Evolutionary conservation across 768 basidiomycete species (phyloP), one percentile per base, ranked within the genome.

Genomic region (Russula earlei): DNA sequence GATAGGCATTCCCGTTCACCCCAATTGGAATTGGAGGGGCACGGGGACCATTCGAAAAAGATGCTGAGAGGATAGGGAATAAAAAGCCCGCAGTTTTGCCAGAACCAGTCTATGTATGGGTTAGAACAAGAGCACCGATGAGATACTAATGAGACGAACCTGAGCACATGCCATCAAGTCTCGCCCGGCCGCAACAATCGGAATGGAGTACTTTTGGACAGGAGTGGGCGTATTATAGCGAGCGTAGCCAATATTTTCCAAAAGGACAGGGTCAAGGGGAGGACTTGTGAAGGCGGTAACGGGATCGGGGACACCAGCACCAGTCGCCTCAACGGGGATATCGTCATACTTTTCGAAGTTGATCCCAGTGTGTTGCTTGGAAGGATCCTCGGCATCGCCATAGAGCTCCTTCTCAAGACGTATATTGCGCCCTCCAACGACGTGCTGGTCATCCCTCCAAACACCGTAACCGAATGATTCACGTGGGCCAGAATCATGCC

Each of bases 321-420:
- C 96, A 47, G 95, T 98, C 34, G 94, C 95, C 74, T 98, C 96
- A 63, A 99, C 94, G 61, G 96, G 96, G 67, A 99, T 99, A 69
- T 98, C 95, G 71, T 96, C 96, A 66, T 98, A 99, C 73, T 96
- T 96, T 75, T 99, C 96, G 68, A 99, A 99, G 75, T 99, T 99
- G 75, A 99, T 97, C 61, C 96, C 96, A 42, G 94, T 95, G 68
- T 91, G 85, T 70, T 96, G 87, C 68, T 89, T 90, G 56, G 82
- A 83, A 22, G 85, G 81, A 69, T 97, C 95, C 44, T 80, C 75
- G 38, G 79, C 77, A 61, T 95, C 93, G 52, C 96, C 96, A 65
- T 86, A 99, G 37, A 99, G 85, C 67, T 97, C 94, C 74, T 91
- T 93, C 75, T 99, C 96, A 64, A 94, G 77, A 63, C 93, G 85